Evolutionary conservation across 352 stramenopile species (phyloP).

Genomic region (Phytophthora pistaciae): DNA sequence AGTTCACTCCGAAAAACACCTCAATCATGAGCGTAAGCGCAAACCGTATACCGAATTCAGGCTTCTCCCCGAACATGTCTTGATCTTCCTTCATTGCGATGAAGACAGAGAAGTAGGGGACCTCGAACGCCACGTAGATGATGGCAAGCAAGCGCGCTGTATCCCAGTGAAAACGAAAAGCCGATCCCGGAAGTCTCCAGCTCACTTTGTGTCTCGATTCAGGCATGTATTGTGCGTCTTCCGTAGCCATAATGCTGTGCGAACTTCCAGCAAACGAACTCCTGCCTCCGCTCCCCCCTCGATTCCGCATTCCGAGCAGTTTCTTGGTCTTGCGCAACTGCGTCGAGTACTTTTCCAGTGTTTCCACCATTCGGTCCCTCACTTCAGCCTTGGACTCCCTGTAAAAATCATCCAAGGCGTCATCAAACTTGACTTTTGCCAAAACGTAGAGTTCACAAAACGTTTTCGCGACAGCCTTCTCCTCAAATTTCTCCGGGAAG

Average conservation of each 20-base stretch:
- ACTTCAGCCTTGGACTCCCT: constrained; percentile 38
- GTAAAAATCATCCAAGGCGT: constrained; percentile 64
- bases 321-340: constrained; percentile 85
- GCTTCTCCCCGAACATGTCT: constrained; percentile 48
- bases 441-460: constrained; percentile 88
- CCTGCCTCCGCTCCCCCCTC: constrained; percentile 18
- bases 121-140: constrained; percentile 71
- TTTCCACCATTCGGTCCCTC: constrained; percentile 47
- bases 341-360: constrained; percentile 62
- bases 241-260: constrained; percentile 1
- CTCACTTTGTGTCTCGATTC: not conserved
- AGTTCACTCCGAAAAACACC: constrained; percentile 59
- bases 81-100: constrained; percentile 61
- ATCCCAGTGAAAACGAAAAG: constrained; percentile 68
- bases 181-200: constrained; percentile 61
- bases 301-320: constrained; percentile 58
- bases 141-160: constrained; percentile 46
- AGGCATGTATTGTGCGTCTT: not conserved
- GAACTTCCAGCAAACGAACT: constrained; percentile 11
- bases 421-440: constrained; percentile 70
- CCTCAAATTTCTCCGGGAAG: constrained; percentile 63
- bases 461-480: constrained; percentile 77
- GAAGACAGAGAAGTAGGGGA: constrained; percentile 78
- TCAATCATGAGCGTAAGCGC: constrained; percentile 49
- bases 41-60: constrained; percentile 45